phyloP scores from a whole-genome alignment of 2,329 filamentous ascomycete genomes.

The Hymenoscyphus albidus region DNA sequence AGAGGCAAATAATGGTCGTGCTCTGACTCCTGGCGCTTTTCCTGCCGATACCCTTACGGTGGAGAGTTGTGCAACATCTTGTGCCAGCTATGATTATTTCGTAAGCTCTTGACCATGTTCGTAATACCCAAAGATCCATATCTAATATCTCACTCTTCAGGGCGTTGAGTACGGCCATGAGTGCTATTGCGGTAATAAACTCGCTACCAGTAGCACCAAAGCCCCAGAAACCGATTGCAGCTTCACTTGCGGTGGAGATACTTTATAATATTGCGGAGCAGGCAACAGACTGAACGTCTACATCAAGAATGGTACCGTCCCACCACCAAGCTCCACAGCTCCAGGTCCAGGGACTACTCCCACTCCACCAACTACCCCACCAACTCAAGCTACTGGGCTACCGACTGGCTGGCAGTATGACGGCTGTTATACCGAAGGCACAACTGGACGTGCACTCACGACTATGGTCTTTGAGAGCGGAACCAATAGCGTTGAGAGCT shows the following conservation, averaged over 20 bases:
- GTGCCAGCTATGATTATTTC: constrained; percentile 40
- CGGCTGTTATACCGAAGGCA: constrained; percentile 13
- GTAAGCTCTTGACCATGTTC: neutral
- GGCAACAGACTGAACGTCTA: constrained; percentile 20
- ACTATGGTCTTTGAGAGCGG: constrained; percentile 20
- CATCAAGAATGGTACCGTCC: constrained; percentile 5
- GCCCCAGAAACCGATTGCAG: constrained; percentile 16
- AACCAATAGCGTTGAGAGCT: constrained; percentile 32
- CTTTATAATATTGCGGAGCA: constrained; percentile 21
- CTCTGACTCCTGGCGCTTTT: constrained; percentile 5
- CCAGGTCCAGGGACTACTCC: neutral
- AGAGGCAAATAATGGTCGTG: constrained; percentile 11
- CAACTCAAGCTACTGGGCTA: constrained; percentile 5
- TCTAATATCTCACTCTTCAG: neutral
- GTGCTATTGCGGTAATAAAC: constrained; percentile 31
- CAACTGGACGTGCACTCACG: constrained; percentile 17
- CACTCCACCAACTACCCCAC: neutral
- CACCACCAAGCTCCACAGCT: neutral
- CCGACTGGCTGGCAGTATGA: constrained; percentile 13
- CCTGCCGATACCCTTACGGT: constrained; percentile 39
- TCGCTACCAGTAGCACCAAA: constrained; percentile 13
- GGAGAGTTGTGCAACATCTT: constrained; percentile 41
- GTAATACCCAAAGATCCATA: neutral
- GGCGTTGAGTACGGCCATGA: constrained; percentile 44
- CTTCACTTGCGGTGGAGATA: constrained; percentile 19